Conservation (phyloP, 1,284 basidiomycete genomes). For the Xanthoconium separans region DNA sequence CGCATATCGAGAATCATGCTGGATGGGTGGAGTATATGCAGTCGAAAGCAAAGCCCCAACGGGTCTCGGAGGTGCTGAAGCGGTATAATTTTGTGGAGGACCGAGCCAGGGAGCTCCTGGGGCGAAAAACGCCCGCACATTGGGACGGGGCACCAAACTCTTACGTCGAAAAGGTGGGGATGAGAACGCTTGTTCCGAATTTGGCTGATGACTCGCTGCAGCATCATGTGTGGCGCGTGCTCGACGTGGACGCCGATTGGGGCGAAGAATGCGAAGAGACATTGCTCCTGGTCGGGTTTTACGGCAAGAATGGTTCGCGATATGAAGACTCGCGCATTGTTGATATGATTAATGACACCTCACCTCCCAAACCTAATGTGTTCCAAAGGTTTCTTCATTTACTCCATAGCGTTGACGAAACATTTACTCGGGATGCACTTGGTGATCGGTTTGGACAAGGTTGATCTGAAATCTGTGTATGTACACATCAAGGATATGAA, state of each 20-base stretch:
- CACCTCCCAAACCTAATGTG: slow-evolving; percentile 42
- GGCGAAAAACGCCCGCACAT: slow-evolving; percentile 39
- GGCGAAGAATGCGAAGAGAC: slow-evolving; percentile 51
- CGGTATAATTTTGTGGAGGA: slow-evolving; percentile 49
- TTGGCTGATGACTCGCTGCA: slow-evolving; percentile 24
- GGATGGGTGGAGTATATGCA: slow-evolving; percentile 43
- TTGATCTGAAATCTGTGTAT: neutral
- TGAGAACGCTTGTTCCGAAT: neutral
- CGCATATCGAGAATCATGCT: slow-evolving; percentile 39
- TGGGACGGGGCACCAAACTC: slow-evolving; percentile 33
- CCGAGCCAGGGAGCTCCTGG: slow-evolving; percentile 42
- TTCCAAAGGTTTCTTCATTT: slow-evolving; percentile 48
- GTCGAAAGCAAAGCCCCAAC: slow-evolving; percentile 39
- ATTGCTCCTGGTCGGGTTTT: slow-evolving; percentile 47
- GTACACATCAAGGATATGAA: too few species aligned
- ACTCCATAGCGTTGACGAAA: slow-evolving; percentile 45
- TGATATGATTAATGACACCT: slow-evolving; percentile 47
- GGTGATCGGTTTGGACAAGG: neutral
- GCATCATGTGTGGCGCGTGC: slow-evolving; percentile 54
- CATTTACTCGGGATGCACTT: slow-evolving; percentile 18
- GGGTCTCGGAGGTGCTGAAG: slow-evolving; percentile 42
- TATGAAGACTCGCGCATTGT: slow-evolving; percentile 49
- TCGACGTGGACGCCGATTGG: slow-evolving; percentile 47
- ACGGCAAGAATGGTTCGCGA: slow-evolving; percentile 54
- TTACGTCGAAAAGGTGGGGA: slow-evolving; percentile 38